Evolutionary conservation across 225 moss, liverwort and hornwort genomes (phyloP), one percentile per base, ranked within the genome.

Genomic region (Thuidium tamariscinum): DNA sequence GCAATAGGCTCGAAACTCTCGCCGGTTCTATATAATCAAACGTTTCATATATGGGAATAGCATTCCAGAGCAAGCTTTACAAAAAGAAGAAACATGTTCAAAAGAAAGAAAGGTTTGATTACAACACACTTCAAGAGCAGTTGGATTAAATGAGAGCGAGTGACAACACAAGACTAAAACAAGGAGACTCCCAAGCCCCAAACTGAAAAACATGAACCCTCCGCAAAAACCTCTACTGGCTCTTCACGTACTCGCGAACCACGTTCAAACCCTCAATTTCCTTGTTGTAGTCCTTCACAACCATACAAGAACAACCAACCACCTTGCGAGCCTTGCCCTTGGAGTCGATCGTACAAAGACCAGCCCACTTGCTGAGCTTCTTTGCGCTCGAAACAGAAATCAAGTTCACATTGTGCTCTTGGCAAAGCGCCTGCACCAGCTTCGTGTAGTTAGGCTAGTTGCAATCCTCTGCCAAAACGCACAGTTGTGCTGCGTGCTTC

Each of bases 281-380:
- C 89, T 92, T 87, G 68, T 90, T 89, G 82, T 92, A 91, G 68
- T 91, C 91, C 92, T 92, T 92, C 22, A 92, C 91, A 13, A 92
- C 91, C 3, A 91, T 89, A 52, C 92, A 92, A 15, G 92, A 92
- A 79, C 91, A 92, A 16, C 91, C 92, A 5, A 91, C 91, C 0
- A 91, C 92, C 88, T 92, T 92, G 20, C 92, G 91, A 20, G 91
- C 91, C 88, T 92, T 92, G n/a, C 92, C 91, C 88, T 92, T 91
- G 1, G 91, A 92, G 34, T 92, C 91, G 57, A 92, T 92, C 88
- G 91, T 92, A 88, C 92, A 92, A 1, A 92, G 64, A 23, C 91
- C 92, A 22, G 92, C 92, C 92, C 92, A 92, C 89, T 92, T 89
- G 18, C 92, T 91, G 1, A 92, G 86, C 86, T 92, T 92, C 91